Evolutionary conservation across 768 basidiomycete genomes (phyloP), one percentile per base, ranked within the genome.

Genomic region (Hysterangium stoloniferum): DNA sequence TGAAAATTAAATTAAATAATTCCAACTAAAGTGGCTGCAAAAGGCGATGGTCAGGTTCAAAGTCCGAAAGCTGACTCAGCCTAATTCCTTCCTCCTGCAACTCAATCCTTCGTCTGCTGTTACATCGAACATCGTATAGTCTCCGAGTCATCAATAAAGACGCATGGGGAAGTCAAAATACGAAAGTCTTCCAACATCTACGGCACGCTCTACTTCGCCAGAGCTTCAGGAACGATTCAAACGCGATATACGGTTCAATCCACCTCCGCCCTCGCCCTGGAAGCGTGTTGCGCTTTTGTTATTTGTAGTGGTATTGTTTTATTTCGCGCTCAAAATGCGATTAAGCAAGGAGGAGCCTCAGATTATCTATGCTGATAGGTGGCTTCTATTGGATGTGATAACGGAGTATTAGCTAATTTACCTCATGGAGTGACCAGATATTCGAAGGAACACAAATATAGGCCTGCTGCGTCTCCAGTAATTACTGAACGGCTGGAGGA

Each of bases 391-490:
- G 17, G 32, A 9, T 25, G 34, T 3, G 52, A 19, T 4, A 1
- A 7, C 31, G 22, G 2, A 20, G 11, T n/a, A 17, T 31, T 6
- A 28, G 33, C 52, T 53, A 9, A 34, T 25, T n/a, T 13, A 29
- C 37, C 6, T 47, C 20, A 32, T 13, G 28, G 27, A 31, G 49
- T 29, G 5, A 36, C 12, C 50, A 92, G 90, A 55, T 93, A 92
- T 61, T 90, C 86, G 11, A 82, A 84, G 54, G 82, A 89, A 59
- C 77, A 76, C 69, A 88, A 82, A 64, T 91, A 76, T 62, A 72
- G 89, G 20, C 89, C 90, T 0, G 89, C 90, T 9, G 87, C 89
- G 5, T 89, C 85, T 53, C 88, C 90, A 9, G 69, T 92, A 36
- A 74, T 92, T 56, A 90, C 85, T 0, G 86, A 91, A 61, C 74